These are phyloP conservation scores for Teunomyces aglyptinius DNA, from an alignment of 805 yeast species.

Conservation along the genomic window DNA sequence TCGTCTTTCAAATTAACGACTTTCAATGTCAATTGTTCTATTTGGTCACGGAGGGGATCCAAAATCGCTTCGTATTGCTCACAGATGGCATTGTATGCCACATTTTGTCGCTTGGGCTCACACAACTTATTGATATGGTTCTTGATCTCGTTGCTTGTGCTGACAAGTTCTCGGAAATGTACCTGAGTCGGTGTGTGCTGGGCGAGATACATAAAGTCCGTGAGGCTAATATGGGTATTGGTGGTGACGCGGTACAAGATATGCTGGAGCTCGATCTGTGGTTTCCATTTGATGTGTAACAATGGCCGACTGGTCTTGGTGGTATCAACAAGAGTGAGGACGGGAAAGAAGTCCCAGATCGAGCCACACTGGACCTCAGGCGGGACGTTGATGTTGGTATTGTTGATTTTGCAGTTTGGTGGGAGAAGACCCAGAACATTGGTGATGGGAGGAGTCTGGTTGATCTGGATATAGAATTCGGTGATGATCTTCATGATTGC, in stretches of 20 bases:
- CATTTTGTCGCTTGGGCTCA: neutral
- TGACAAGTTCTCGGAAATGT: neutral
- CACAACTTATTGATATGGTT: neutral
- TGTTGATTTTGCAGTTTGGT: neutral
- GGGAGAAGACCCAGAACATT: neutral
- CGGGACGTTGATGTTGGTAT: neutral
- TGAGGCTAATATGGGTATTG: neutral
- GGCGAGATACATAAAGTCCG: neutral
- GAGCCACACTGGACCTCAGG: neutral
- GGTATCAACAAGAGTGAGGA: neutral
- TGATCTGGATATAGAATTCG: neutral
- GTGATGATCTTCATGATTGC: constrained; percentile 1
- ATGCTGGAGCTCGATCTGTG: neutral
- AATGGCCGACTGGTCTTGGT: neutral
- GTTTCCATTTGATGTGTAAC: constrained; percentile 1
- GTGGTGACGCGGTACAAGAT: neutral
- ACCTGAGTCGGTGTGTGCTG: neutral
- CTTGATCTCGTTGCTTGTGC: neutral
- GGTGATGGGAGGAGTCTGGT: neutral
- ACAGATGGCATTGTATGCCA: neutral
- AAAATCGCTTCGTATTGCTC: neutral
- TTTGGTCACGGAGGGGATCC: neutral
- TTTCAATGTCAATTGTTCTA: neutral
- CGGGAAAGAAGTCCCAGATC: constrained; percentile 2
- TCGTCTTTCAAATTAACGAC: neutral